Evolutionary conservation across 306 rosid genomes (phyloP).

Genomic region (Lagenaria siceraria): DNA sequence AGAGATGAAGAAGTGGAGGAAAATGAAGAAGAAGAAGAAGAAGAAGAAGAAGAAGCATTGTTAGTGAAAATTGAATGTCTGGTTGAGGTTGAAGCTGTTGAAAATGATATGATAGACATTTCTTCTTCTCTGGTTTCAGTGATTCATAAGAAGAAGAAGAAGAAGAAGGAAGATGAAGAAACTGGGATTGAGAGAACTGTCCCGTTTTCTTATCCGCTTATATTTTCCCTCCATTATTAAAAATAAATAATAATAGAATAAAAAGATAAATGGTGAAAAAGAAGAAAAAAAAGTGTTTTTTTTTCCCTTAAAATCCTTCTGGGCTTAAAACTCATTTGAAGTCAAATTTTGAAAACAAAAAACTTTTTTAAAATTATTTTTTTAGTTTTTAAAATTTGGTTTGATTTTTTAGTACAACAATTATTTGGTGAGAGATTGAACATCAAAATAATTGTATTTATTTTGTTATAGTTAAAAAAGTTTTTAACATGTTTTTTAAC

Average conservation of each 20-base stretch:
- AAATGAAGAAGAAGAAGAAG: conserved; percentile 5
- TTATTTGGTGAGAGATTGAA: too few species aligned
- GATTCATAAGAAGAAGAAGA: not conserved
- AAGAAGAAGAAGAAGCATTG: conserved; percentile 5
- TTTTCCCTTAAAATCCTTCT: too few species aligned
- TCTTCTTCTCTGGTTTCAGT: not conserved
- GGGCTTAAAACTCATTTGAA: too few species aligned
- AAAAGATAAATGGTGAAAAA: not conserved
- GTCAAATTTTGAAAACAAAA: too few species aligned
- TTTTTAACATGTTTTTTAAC: too few species aligned
- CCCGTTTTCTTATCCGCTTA: not conserved
- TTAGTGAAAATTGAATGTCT: not conserved
- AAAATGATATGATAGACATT: conserved; percentile 15
- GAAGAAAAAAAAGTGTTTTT: too few species aligned
- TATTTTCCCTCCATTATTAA: not conserved
- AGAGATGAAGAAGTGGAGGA: not conserved
- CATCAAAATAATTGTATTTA: too few species aligned
- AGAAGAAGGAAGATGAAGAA: not conserved
- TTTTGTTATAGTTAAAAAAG: too few species aligned
- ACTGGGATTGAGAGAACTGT: not conserved
- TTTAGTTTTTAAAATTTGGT: too few species aligned
- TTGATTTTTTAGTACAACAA: too few species aligned
- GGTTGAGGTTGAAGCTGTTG: conserved; percentile 10
- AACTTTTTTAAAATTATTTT: too few species aligned
- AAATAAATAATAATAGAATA: not conserved